phyloP scores from a whole-genome alignment of 2,329 filamentous ascomycete genomes.

The Calonectria henricotiae region DNA sequence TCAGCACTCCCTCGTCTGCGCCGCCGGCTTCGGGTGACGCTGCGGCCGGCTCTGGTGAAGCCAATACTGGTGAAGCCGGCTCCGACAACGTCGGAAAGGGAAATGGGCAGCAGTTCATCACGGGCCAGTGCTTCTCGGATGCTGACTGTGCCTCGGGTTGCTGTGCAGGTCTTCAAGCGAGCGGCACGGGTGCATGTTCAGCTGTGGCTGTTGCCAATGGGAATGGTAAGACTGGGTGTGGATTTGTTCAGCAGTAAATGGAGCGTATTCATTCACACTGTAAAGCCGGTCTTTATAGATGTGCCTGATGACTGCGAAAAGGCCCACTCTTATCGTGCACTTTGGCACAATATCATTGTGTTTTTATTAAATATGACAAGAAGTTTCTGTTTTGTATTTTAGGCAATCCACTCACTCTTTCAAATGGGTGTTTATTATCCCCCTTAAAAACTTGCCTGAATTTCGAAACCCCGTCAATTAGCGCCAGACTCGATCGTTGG shows the following conservation, averaged over 20 bases:
- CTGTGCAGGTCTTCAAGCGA: conserved; percentile 43
- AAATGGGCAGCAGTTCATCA: conserved; percentile 50
- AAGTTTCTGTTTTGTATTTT: background rate
- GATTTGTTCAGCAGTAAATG: conserved; percentile 57
- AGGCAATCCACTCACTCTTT: background rate
- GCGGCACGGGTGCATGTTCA: conserved; percentile 33
- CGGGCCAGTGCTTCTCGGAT: conserved; percentile 48
- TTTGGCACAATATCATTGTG: background rate
- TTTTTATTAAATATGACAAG: background rate
- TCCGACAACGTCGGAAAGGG: conserved; percentile 48
- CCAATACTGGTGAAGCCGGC: conserved; percentile 34
- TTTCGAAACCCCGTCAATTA: too few species aligned
- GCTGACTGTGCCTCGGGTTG: conserved; percentile 51
- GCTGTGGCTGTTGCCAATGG: conserved; percentile 36
- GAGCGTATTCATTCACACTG: background rate
- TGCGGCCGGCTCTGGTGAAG: conserved; percentile 2
- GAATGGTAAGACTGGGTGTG: conserved; percentile 41
- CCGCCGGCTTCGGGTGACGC: conserved; percentile 12
- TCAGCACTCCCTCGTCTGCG: background rate
- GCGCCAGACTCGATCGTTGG: too few species aligned
- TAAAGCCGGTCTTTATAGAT: conserved; percentile 11
- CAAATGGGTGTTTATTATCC: too few species aligned
- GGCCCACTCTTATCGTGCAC: background rate
- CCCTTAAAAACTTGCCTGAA: too few species aligned
- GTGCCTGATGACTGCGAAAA: background rate